phyloP scores from a whole-genome alignment of 2,329 filamentous ascomycete genomes.

The Apiospora pterosperma region DNA sequence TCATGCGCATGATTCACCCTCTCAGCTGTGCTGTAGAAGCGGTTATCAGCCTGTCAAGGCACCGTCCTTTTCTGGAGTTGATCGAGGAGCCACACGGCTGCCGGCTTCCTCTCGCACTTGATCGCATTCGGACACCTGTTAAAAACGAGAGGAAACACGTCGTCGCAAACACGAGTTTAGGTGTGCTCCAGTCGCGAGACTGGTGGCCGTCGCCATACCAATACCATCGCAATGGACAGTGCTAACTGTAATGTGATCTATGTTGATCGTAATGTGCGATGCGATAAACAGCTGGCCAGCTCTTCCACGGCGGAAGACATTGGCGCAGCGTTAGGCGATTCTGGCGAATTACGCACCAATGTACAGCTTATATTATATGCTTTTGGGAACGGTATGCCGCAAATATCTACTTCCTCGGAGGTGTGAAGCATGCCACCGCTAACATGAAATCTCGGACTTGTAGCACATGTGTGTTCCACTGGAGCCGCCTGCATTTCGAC shows the following conservation, averaged over 20 bases:
- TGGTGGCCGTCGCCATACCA: constrained; percentile 1
- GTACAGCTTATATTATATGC: constrained; percentile 48
- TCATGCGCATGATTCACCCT: constrained; percentile 18
- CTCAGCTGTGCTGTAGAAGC: constrained; percentile 18
- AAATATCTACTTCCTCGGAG: not conserved
- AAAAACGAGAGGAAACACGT: not conserved
- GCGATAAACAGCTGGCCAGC: constrained; percentile 39
- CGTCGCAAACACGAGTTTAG: not conserved
- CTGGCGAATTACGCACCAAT: constrained; percentile 38
- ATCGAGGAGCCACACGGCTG: not conserved
- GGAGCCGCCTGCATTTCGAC: constrained; percentile 52
- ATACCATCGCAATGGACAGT: constrained; percentile 44
- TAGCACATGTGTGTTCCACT: constrained; percentile 53
- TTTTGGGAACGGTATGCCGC: constrained; percentile 50
- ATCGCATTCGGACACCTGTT: not conserved
- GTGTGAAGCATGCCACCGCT: not conserved
- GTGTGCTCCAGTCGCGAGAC: constrained; percentile 7
- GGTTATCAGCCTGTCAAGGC: constrained; percentile 20
- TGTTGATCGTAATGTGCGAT: constrained; percentile 51
- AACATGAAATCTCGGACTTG: constrained; percentile 4
- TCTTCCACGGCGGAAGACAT: constrained; percentile 24
- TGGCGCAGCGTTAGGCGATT: constrained; percentile 30
- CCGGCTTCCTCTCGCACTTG: not conserved
- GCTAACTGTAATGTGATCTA: constrained; percentile 58
- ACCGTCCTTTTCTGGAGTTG: constrained; percentile 2